phyloP scores from a whole-genome alignment of 768 basidiomycete genomes.

The Amanita muscaria region DNA sequence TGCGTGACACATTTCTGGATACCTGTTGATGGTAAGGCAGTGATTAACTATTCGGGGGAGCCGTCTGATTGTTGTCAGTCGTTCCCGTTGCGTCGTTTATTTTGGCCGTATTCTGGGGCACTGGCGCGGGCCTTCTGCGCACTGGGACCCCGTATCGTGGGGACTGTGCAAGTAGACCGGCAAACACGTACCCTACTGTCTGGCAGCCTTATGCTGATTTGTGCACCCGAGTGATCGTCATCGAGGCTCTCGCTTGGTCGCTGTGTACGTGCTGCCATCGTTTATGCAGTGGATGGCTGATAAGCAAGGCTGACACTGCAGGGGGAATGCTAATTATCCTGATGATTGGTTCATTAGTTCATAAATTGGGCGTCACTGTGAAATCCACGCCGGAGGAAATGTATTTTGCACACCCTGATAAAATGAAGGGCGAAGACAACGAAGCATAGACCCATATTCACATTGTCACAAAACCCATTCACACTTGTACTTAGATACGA shows the following conservation, averaged over 20 bases:
- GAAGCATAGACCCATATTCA: too few species aligned
- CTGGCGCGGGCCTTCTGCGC: conserved; percentile 24
- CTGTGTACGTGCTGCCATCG: conserved; percentile 17
- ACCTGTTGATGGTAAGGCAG: conserved; percentile 18
- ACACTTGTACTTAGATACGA: too few species aligned
- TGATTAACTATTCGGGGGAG: neutral
- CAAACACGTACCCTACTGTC: conserved; percentile 13
- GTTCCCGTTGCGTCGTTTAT: conserved; percentile 19
- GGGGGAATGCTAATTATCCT: conserved; percentile 21
- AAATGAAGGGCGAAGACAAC: neutral
- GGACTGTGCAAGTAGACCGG: conserved; percentile 14
- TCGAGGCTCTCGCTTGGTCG: conserved; percentile 23
- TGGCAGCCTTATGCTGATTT: conserved; percentile 20
- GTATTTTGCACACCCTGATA: conserved; percentile 14
- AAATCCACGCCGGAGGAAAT: conserved; percentile 20
- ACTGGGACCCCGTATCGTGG: conserved; percentile 20
- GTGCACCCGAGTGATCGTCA: conserved; percentile 20
- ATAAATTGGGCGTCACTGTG: conserved; percentile 18
- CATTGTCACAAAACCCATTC: too few species aligned
- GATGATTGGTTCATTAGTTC: conserved; percentile 20
- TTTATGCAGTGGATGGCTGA: neutral
- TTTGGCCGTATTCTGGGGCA: conserved; percentile 25
- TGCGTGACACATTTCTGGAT: conserved; percentile 19
- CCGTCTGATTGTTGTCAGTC: conserved; percentile 12
- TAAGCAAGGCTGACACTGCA: conserved; percentile 8